phyloP scores from a whole-genome alignment of 768 basidiomycete genomes.

The Pholiota molesta region DNA sequence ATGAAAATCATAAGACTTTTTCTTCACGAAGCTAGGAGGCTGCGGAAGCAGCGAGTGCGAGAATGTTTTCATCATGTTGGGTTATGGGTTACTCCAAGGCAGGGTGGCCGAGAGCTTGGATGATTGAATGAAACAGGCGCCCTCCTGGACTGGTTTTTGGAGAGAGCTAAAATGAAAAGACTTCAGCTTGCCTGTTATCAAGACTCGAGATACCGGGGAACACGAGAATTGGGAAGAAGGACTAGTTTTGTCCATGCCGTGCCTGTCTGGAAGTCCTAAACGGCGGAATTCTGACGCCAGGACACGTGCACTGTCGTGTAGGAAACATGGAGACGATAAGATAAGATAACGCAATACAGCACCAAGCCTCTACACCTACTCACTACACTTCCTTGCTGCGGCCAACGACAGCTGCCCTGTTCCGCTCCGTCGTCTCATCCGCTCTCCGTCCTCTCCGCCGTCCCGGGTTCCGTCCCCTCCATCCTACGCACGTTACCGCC shows the following conservation, averaged over 20 bases:
- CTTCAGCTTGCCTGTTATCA: not conserved
- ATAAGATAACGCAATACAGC: not conserved
- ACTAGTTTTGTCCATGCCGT: not conserved
- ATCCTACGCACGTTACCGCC: no score
- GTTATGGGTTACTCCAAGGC: not conserved
- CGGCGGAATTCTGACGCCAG: not conserved
- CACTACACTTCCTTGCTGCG: no score
- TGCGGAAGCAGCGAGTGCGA: constrained; percentile 75
- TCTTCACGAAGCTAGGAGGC: constrained; percentile 85
- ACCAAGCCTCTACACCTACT: no score
- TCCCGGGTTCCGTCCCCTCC: no score
- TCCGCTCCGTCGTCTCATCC: no score
- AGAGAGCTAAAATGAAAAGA: not conserved
- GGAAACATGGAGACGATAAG: not conserved
- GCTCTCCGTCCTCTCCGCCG: no score
- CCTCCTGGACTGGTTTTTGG: not conserved
- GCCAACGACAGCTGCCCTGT: no score
- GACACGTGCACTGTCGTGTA: not conserved
- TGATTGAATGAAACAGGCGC: not conserved
- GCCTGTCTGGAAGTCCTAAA: not conserved
- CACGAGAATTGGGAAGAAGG: not conserved
- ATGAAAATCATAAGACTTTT: constrained; percentile 77
- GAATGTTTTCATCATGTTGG: constrained; percentile 42
- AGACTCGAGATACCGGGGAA: not conserved
- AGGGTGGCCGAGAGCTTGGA: not conserved